phyloP scores from a whole-genome alignment of 1,284 basidiomycete genomes.

The Porodaedalea pini region DNA sequence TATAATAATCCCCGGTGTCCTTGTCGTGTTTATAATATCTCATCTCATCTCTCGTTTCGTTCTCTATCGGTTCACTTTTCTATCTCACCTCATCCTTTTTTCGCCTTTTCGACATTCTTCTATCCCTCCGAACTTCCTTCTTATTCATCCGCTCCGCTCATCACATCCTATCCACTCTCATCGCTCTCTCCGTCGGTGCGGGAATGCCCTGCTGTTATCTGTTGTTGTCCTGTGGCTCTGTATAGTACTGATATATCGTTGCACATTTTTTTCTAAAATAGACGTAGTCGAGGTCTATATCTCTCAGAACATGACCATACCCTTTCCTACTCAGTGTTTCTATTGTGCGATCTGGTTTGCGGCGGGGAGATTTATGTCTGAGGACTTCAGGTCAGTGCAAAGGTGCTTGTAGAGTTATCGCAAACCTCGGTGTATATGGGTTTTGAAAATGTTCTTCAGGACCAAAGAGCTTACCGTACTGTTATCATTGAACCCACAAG shows the following conservation, averaged over 20 bases:
- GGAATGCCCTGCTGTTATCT: conserved; percentile 2
- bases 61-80: neutral
- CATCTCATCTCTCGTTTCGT: neutral
- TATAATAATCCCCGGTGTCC: neutral
- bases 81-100: neutral
- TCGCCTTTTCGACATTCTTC: neutral
- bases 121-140: neutral
- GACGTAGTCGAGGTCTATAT: neutral
- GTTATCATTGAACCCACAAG: too few relatives aligned
- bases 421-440: too few relatives aligned
- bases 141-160: neutral
- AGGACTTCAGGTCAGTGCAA: too few relatives aligned
- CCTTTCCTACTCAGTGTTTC: too few relatives aligned
- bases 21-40: conserved; percentile 5
- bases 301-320: too few relatives aligned
- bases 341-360: too few relatives aligned
- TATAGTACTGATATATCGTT: conserved; percentile 6
- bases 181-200: neutral
- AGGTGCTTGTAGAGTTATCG: too few relatives aligned
- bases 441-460: too few relatives aligned
- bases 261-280: conserved; percentile 1
- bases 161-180: neutral
- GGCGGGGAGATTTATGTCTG: too few relatives aligned
- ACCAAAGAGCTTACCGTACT: too few relatives aligned
- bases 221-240: conserved; percentile 9